Evolutionary conservation across 331 rosid genomes (phyloP), one percentile per base, ranked within the genome.

Genomic region (Malus hybrid): DNA sequence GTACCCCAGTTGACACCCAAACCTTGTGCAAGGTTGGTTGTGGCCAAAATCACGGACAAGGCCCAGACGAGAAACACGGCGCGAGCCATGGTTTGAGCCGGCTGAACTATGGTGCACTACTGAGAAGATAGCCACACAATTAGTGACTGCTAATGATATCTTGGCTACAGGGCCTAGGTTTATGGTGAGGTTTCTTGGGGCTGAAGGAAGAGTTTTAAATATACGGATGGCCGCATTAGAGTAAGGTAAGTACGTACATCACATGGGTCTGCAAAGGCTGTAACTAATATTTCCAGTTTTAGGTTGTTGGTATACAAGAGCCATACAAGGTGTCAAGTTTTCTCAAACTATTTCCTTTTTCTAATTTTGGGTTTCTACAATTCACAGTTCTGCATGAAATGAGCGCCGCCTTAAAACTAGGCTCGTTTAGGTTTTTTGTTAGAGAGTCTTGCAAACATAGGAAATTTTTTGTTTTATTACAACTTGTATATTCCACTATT

Each of bases 1-100:
- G 82, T 7, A 56, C 98, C 98, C 99, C 96, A 91, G 33, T 91
- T 94, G 42, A 88, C 83, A 22, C 99, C 82, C 1, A 72, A 32
- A 2, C 76, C 79, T 48, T 54, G 82, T 67, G 60, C 81, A 14
- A 48, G 78, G 44, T 76, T 9, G 19, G 72, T 67, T 52, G 67
- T 56, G 77, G 33, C 79, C 75, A 85, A 5, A 65, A 67, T 10
- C 27, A 68, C 61, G 36, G 76, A 76, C 66, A 85, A 18, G 14
- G 57, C 32, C 79, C 86, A 74, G 24, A 54, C 39, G 0, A 77
- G 60, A 77, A 78, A 69, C 76, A 39, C n/a, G 54, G 72, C 76
- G 76, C 31, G 59, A 28, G 75, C 80, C 88, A 86, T 86, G 72
- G 73, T 50, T 69, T 22, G 66, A 66, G 67, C 69, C 67, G 50